These are phyloP conservation scores for Talaromyces adpressus DNA, from an alignment of 495 filamentous ascomycete species.

Conservation along the genomic window DNA sequence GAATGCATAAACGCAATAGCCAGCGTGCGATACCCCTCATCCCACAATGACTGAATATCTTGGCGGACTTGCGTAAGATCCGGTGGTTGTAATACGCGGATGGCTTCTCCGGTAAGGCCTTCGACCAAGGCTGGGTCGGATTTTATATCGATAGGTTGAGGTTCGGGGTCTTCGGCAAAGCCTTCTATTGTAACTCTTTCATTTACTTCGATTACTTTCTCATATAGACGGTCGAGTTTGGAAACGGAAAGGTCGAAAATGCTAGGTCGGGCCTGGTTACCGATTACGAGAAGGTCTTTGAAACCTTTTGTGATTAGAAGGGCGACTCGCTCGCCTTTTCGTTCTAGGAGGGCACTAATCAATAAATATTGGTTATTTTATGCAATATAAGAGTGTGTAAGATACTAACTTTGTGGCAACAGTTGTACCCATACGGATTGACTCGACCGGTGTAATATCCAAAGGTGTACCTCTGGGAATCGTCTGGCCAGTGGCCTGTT, in stretches of 20 bases:
- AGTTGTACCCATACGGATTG: conserved; percentile 84
- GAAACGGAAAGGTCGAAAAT: conserved; percentile 79
- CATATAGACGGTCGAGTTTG: conserved; percentile 74
- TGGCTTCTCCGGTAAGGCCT: conserved; percentile 45
- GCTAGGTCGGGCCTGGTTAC: conserved; percentile 74
- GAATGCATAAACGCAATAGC: conserved; percentile 49
- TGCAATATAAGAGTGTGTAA: background rate
- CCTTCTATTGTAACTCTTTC: conserved; percentile 78
- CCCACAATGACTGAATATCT: conserved; percentile 37
- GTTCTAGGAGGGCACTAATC: conserved; percentile 65
- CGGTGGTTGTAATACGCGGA: conserved; percentile 39
- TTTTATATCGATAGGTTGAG: conserved; percentile 31
- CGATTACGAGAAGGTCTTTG: conserved; percentile 82
- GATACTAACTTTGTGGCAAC: conserved; percentile 64
- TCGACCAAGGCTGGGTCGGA: conserved; percentile 21
- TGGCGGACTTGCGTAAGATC: conserved; percentile 28
- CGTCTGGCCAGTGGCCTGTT: conserved; percentile 60
- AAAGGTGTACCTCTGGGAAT: conserved; percentile 76
- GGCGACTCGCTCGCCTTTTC: conserved; percentile 89
- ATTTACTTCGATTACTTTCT: conserved; percentile 68
- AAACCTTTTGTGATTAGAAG: conserved; percentile 92
- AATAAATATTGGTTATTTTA: background rate
- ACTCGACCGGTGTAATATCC: conserved; percentile 76
- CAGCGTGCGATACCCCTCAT: conserved; percentile 41
- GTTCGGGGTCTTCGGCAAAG: conserved; percentile 22